A percentile compares a stretch with the other conserved stretches of the same genome.
These are phyloP conservation scores for Silybum marianum DNA, from an alignment of 129 eudicot genomes.

Conservation along the genomic window DNA sequence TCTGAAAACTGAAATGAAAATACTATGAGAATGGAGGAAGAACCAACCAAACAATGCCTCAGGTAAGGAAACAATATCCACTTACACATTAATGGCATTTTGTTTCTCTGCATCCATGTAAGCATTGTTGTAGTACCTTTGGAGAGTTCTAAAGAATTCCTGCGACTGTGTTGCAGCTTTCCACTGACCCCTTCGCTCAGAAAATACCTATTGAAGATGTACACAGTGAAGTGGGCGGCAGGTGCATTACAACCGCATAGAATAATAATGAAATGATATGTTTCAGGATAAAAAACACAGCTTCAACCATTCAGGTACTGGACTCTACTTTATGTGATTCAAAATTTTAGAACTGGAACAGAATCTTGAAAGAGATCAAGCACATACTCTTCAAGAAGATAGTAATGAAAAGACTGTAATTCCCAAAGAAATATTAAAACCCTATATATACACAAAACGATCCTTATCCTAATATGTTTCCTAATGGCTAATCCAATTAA, in stretches of 20 bases:
- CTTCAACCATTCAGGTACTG: not conserved
- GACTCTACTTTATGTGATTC: conserved; percentile 4
- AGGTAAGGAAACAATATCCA: conserved; percentile 16
- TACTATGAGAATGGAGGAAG: conserved; percentile 17
- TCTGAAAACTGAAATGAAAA: not conserved
- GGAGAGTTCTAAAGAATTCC: conserved; percentile 75
- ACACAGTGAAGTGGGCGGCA: conserved; percentile 6
- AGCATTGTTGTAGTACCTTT: conserved; percentile 81
- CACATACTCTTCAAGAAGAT: not conserved
- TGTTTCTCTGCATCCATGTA: conserved; percentile 83
- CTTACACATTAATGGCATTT: conserved; percentile 83
- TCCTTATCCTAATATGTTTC: not conserved
- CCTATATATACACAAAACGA: not conserved
- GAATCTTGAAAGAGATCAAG: not conserved
- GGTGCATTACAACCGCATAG: conserved; percentile 6
- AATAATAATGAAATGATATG: not conserved
- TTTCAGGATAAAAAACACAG: conserved; percentile 1
- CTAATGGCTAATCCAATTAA: not conserved
- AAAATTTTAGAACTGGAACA: not conserved
- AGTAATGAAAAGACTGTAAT: not conserved
- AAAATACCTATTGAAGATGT: conserved; percentile 53
- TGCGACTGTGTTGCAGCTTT: conserved; percentile 73
- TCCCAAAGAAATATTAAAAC: not conserved
- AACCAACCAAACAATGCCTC: conserved; percentile 5
- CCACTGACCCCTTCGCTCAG: conserved; percentile 81